Base-by-base conservation (phyloP, 192 early-diverging fungal species). In the Coemansia sp. region DNA sequence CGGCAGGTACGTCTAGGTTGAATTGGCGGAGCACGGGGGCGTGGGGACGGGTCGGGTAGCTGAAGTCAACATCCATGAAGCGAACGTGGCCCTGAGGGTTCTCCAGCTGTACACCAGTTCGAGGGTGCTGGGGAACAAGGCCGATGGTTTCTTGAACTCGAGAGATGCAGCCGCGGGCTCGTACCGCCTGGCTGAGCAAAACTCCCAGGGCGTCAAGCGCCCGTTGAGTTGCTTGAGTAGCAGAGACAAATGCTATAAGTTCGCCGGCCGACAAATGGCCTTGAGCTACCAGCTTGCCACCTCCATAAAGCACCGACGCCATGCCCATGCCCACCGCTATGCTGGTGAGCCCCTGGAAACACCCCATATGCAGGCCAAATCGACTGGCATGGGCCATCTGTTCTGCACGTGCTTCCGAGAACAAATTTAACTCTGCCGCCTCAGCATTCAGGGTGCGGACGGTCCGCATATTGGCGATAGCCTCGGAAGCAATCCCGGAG, bases 271-370 rank as follows among this genome's bases (percentile, higher is more conserved):
- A 50, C 68, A 87, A 74, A 45, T 82, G 77, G 31, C 81, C 80
- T 7, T 53, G 47, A 5, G 67, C 59, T 5, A 82, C 81, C 50
- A 80, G 63, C 7, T 63, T 53, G 0, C 66, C 73, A 43, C 81
- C 81, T 33, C 58, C 49, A 51, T 86, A 82, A 26, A 87, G 72
- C 7, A 86, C 83, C 2, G 68, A 54, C 18, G 86, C 63, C 11
- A 85, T 70, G 79, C 80, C 82, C 23, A 61, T 63, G 8, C 86
- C 83, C 15, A 84, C 73, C 3, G 83, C 80, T 3, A 68, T 59
- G 62, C 82, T 81, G 8, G 84, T 86, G 42, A 87, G 50, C 6
- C 80, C 85, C 56, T 82, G 82, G 70, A 87, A 87, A 1, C 78
- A 53, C 3, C 83, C 85, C 68, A 84, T 83, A 53, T 87, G 83